Evolutionary conservation across 306 rosid genomes (phyloP).

Genomic region (Myrica gale): DNA sequence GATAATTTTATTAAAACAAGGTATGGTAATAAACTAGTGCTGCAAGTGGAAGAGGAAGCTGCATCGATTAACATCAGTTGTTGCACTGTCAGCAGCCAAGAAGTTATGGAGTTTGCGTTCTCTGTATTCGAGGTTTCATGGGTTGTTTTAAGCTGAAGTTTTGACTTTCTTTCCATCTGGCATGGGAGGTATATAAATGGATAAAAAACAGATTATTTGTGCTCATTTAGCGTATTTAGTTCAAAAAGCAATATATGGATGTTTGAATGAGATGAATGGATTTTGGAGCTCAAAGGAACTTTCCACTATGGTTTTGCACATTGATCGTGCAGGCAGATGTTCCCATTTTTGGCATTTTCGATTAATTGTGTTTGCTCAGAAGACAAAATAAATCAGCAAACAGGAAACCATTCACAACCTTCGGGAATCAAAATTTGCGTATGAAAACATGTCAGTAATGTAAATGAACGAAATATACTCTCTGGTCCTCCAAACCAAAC

Average conservation of each 20-base stretch:
- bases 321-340: too few relatives aligned
- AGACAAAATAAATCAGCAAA: not conserved
- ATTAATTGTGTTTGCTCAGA: not conserved
- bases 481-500: not conserved
- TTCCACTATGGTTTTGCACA: too few relatives aligned
- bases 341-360: not conserved
- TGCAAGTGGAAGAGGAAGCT: not conserved
- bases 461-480: not conserved
- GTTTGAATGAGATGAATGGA: too few relatives aligned
- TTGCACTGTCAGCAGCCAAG: not conserved
- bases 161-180: not conserved
- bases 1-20: too few relatives aligned
- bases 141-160: not conserved
- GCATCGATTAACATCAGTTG: not conserved
- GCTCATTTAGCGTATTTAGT: not conserved
- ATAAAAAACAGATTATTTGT: too few relatives aligned
- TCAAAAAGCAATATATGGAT: too few relatives aligned
- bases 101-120: not conserved
- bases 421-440: not conserved
- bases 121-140: too few relatives aligned
- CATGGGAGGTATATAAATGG: not conserved
- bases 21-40: not conserved
- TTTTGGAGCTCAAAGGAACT: too few relatives aligned
- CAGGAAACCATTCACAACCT: not conserved
- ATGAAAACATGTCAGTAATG: not conserved